Percentiles rank a stretch among this genome's conserved stretches.
Conservation (phyloP, 176 grass and related monocot species). For the Ananas comosus region DNA sequence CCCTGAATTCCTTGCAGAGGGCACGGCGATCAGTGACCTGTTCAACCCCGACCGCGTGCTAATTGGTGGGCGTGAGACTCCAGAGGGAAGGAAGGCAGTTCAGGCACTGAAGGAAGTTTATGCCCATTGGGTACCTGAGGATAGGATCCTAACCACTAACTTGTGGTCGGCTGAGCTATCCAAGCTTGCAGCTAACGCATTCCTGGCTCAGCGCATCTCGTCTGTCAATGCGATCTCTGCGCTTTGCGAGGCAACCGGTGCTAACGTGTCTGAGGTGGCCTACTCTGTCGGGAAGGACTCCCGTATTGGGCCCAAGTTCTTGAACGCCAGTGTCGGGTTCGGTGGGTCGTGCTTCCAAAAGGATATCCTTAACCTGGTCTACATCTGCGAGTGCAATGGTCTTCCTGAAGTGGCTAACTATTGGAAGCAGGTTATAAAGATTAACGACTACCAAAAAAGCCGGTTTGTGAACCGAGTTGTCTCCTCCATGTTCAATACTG, state of each 20-base stretch:
- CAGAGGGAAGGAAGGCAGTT: constrained; percentile 41
- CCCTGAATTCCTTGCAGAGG: constrained; percentile 59
- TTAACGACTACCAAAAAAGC: constrained; percentile 64
- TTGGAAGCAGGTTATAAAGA: constrained; percentile 64
- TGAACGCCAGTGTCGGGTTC: constrained; percentile 54
- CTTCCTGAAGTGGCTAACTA: constrained; percentile 50
- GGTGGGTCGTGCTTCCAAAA: constrained; percentile 68
- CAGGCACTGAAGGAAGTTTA: constrained; percentile 51
- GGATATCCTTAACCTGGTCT: constrained; percentile 60
- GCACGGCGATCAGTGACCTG: constrained; percentile 50
- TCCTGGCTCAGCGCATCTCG: constrained; percentile 44
- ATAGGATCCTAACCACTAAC: constrained; percentile 48
- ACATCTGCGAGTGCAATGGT: constrained; percentile 63
- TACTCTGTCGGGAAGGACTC: constrained; percentile 43
- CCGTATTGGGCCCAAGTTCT: constrained; percentile 48
- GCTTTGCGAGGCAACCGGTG: constrained; percentile 55
- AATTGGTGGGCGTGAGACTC: constrained; percentile 54
- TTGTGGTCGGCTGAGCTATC: constrained; percentile 61
- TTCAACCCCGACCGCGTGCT: constrained; percentile 56
- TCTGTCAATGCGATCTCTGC: constrained; percentile 46
- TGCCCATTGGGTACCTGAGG: constrained; percentile 58
- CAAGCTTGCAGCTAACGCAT: constrained; percentile 56
- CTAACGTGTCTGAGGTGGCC: constrained; percentile 41
- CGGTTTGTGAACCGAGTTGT: constrained; percentile 59
- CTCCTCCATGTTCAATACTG: constrained; percentile 65